Percentiles rank a stretch among this genome's conserved stretches.
Conservation (phyloP, 148 eudicot species). For the Silene conica region DNA sequence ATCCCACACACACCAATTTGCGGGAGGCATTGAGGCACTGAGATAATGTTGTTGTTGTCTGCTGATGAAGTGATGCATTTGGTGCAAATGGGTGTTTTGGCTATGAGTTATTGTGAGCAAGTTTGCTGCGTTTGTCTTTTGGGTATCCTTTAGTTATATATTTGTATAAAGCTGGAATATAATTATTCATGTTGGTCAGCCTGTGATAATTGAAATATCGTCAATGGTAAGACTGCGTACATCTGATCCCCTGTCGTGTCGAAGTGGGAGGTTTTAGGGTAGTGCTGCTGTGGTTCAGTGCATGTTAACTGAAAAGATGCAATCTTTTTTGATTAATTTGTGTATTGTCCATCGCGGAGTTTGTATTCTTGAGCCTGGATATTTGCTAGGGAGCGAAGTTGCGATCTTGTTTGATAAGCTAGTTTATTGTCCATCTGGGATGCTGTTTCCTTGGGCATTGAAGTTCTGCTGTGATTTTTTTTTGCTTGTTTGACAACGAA, state of each 20-base stretch:
- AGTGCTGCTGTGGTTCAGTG: background rate
- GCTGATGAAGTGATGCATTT: background rate
- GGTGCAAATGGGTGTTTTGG: background rate
- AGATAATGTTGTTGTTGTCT: no score
- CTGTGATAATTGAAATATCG: background rate
- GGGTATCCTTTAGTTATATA: background rate
- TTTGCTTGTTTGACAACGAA: no score
- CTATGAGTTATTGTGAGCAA: background rate
- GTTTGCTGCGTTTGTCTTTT: background rate
- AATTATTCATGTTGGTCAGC: background rate
- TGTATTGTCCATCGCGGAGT: background rate
- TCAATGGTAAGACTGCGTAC: background rate
- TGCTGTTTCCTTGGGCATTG: no score
- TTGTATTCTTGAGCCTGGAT: background rate
- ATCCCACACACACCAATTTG: no score
- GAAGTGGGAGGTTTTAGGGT: no score
- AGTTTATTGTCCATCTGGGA: background rate
- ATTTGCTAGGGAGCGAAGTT: background rate
- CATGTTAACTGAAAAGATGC: conserved; percentile 4
- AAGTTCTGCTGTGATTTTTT: no score
- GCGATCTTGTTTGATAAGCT: background rate
- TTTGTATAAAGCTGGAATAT: background rate
- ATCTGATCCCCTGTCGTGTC: background rate
- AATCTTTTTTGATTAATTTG: background rate
- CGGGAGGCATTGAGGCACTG: no score